phyloP scores from a whole-genome alignment of 2,329 filamentous ascomycete genomes.

The Epichloe aotearoae region DNA sequence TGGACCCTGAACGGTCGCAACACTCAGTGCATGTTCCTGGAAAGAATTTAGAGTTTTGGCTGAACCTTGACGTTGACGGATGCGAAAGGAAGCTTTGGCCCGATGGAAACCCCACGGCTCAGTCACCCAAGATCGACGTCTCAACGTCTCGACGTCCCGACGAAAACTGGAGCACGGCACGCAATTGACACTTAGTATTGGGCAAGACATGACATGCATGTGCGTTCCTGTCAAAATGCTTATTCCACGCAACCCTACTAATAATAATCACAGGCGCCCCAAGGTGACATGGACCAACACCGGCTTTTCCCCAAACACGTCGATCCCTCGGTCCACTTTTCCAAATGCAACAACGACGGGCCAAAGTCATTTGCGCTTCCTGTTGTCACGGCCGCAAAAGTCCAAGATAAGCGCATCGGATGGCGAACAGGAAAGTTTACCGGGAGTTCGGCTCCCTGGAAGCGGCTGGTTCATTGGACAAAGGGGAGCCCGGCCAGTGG shows the following conservation, averaged over 20 bases:
- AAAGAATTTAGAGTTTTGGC: not conserved
- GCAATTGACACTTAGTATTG: too few species aligned
- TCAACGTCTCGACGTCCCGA: not conserved
- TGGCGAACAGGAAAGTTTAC: not conserved
- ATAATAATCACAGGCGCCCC: not conserved
- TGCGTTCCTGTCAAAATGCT: not conserved
- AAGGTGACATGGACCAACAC: not conserved
- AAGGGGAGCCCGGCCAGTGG: not conserved
- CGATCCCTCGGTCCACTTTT: not conserved
- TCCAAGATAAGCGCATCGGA: not conserved
- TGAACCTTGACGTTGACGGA: not conserved
- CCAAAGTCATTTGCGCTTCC: too few species aligned
- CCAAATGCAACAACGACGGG: not conserved
- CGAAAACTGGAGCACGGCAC: too few species aligned
- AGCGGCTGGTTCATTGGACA: not conserved
- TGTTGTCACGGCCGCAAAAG: not conserved
- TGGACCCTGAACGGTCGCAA: too few species aligned
- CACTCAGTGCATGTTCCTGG: too few species aligned
- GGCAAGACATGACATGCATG: too few species aligned
- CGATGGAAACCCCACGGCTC: not conserved
- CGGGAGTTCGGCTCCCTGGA: not conserved
- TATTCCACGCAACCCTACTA: not conserved
- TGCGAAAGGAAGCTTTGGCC: not conserved
- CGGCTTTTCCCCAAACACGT: not conserved
- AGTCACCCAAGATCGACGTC: not conserved